These are phyloP conservation scores for Epichloe bromicola DNA, from an alignment of 2,329 filamentous ascomycete species.

Conservation along the genomic window DNA sequence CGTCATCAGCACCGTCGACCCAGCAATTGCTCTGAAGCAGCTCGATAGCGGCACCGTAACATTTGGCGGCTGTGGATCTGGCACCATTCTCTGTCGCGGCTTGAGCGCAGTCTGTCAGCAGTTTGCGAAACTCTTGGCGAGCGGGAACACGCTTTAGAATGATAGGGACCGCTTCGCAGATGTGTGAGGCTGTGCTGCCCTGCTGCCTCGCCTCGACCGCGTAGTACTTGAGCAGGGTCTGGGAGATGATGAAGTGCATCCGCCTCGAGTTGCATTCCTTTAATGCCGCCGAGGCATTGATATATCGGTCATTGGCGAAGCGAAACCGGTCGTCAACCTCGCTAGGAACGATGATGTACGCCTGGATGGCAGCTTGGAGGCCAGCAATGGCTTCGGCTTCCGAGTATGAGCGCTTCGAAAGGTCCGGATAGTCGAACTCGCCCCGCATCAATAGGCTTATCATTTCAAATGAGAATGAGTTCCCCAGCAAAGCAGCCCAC, in stretches of 20 bases:
- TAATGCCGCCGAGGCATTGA: constrained; percentile 59
- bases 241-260: constrained; percentile 87
- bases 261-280: constrained; percentile 56
- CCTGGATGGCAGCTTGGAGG: constrained; percentile 68
- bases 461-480: constrained; percentile 70
- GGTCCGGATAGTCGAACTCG: constrained; percentile 46
- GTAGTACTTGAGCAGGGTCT: constrained; percentile 64
- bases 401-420: constrained; percentile 29
- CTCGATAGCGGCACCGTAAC: constrained; percentile 62
- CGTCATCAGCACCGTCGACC: constrained; percentile 55
- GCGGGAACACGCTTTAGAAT: constrained; percentile 52
- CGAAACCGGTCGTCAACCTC: constrained; percentile 78
- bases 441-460: constrained; percentile 65
- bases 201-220: constrained; percentile 45
- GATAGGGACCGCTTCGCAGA: constrained; percentile 63
- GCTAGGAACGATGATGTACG: constrained; percentile 68
- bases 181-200: constrained; percentile 68
- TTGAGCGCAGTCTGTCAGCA: constrained; percentile 68
- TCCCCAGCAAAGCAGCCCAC: constrained; percentile 77
- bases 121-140: constrained; percentile 55
- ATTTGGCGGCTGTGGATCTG: constrained; percentile 67
- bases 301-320: constrained; percentile 80
- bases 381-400: constrained; percentile 61
- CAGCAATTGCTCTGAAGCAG: constrained; percentile 74
- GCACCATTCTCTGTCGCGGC: constrained; percentile 72